Base-by-base conservation (phyloP, 768 basidiomycete genomes). In the Podaxis sp. region DNA sequence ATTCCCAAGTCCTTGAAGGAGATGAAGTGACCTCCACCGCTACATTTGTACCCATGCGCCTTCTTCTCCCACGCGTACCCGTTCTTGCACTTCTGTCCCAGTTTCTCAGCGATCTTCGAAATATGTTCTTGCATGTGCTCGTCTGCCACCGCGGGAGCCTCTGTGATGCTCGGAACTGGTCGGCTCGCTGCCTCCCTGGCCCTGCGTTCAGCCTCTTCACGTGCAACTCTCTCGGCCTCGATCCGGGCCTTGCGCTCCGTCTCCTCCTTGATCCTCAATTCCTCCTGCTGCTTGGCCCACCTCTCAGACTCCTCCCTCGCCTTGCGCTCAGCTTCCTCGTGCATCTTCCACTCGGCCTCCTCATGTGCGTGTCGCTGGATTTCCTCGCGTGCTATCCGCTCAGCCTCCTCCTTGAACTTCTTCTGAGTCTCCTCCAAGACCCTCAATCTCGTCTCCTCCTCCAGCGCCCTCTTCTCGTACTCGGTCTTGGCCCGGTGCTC, bases 1-100 rank as follows among this genome's bases (percentile, higher is more conserved):
- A 60, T 60, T 60, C 59, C 59, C 59, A 60, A 24, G 59, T 60
- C 59, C 52, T 60, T 60, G 59, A 60, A 60, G 26, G 59, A 60
- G 51, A 60, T 60, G 30, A 60, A 60, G 51, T 60, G 59, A 13
- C 59, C 52, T 15, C 53, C 52, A n/a, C 52, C 60, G 24, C 53
- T 62, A 33, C 60, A 62, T 51, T 62, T 62, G 44, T 60, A 60
- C 12, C 59, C 59, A 11, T 60, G 59, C 38, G 59, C 51, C 59
- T 53, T 53, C 36, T 60, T 60, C 59, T 60, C 59, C 59, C 59
- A 60, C 40, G 59, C 59, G 30, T 60, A 60, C 38, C 59, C 59
- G 24, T 60, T 60, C 40, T 60, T 60, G 59, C 59, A 54, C 52
- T 60, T 60, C 28, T 60, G 59, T 4, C 51, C 59, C 40, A 60